Percentiles rank a stretch among this genome's conserved stretches.
Evolutionary conservation across 202 grass and related monocot genomes (phyloP).

Genomic region (Cymbopogon flexuosus): DNA sequence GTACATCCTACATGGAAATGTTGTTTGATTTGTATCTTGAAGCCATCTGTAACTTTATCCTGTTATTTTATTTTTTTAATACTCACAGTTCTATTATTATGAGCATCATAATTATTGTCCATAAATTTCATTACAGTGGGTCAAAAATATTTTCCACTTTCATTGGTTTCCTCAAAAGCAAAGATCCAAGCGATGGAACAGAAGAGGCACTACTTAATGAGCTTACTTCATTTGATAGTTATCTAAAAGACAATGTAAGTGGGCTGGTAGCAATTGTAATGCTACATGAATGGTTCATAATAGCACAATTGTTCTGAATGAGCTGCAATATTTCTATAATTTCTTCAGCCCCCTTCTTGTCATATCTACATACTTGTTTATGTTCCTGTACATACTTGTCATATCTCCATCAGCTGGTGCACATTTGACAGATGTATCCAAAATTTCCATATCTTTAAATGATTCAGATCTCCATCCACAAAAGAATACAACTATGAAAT

Average conservation of each 20-base stretch:
- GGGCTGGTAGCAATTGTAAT: slow-evolving; percentile 16
- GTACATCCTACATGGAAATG: not conserved
- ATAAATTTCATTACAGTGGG: slow-evolving; percentile 47
- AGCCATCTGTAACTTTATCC: not conserved
- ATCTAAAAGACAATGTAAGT: slow-evolving; percentile 84
- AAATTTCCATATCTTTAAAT: not conserved
- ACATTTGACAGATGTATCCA: not conserved
- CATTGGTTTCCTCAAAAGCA: slow-evolving; percentile 87
- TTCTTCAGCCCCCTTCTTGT: not conserved
- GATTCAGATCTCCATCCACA: not conserved
- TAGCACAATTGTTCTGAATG: slow-evolving; percentile 12
- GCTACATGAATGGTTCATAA: not conserved
- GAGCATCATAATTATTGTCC: not conserved
- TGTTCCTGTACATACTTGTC: not conserved
- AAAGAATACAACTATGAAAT: too few species aligned
- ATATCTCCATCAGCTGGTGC: too few species aligned
- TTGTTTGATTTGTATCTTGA: not conserved
- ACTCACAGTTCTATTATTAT: not conserved
- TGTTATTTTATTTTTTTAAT: not conserved
- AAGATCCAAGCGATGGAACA: slow-evolving; percentile 74
- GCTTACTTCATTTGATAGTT: slow-evolving; percentile 56
- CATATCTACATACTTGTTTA: not conserved
- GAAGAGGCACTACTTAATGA: slow-evolving; percentile 62
- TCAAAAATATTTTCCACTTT: slow-evolving; percentile 92
- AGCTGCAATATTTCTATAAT: slow-evolving; percentile 16